Evolutionary conservation across 225 moss, liverwort and hornwort genomes (phyloP).

Genomic region (Polytrichum formosum): DNA sequence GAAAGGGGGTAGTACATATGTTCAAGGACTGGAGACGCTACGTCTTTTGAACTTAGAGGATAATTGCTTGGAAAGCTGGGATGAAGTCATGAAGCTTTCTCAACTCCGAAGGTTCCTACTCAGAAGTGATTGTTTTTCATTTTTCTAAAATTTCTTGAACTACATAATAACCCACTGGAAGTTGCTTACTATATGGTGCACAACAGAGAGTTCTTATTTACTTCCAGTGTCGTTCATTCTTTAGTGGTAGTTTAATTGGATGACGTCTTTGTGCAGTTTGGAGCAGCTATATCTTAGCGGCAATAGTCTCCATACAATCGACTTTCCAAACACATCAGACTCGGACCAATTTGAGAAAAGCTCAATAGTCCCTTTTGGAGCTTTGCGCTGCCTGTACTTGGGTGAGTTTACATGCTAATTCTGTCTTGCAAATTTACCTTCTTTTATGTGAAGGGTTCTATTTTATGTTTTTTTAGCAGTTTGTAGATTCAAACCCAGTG

Average conservation of each 20-base stretch:
- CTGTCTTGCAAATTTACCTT: background rate
- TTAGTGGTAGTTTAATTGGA: too few species aligned
- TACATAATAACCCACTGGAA: too few species aligned
- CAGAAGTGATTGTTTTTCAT: too few species aligned
- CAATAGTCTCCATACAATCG: conserved; percentile 17
- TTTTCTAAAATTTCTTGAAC: too few species aligned
- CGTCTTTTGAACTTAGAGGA: conserved; percentile 70
- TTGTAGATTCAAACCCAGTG: too few species aligned
- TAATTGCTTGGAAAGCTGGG: conserved; percentile 58
- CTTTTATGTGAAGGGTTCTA: too few species aligned
- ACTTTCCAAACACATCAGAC: conserved; percentile 6
- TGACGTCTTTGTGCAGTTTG: conserved; percentile 11
- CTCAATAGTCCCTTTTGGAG: conserved; percentile 17
- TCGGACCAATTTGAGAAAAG: conserved; percentile 5
- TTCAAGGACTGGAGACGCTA: conserved; percentile 61
- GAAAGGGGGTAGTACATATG: conserved; percentile 11
- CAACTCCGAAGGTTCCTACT: conserved; percentile 46
- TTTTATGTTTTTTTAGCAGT: too few species aligned
- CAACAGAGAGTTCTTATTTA: too few species aligned
- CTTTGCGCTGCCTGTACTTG: conserved; percentile 23
- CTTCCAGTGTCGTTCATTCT: too few species aligned
- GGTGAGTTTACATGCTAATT: conserved; percentile 10
- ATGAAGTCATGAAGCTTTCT: conserved; percentile 68
- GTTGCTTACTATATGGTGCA: too few species aligned
- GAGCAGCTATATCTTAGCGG: conserved; percentile 26